Evolutionary conservation across 2,329 filamentous ascomycete genomes (phyloP).

Genomic region (Madurella mycetomatis): DNA sequence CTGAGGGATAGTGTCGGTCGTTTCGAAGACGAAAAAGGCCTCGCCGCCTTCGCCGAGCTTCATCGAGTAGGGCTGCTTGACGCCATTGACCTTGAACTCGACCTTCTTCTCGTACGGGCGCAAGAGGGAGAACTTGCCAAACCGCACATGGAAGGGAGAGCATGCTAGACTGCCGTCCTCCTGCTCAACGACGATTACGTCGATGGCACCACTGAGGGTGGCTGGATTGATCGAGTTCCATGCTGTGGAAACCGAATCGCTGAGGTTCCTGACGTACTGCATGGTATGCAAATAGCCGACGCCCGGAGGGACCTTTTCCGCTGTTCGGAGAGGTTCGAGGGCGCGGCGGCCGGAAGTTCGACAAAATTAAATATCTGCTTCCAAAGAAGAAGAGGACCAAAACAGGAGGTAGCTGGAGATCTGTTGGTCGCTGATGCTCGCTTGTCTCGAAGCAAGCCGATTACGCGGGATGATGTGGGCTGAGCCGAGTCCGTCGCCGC

Average conservation of each 20-base stretch:
- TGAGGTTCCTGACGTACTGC: slow-evolving; percentile 97
- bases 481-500: slow-evolving; percentile 10
- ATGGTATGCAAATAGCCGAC: slow-evolving; percentile 47
- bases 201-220: slow-evolving; percentile 94
- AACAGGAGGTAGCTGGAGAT: neutral
- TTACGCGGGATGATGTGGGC: slow-evolving; percentile 4
- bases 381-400: neutral
- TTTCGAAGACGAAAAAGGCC: slow-evolving; percentile 98
- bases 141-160: slow-evolving; percentile 97
- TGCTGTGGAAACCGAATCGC: slow-evolving; percentile 92
- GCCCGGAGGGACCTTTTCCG: neutral
- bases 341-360: slow-evolving; percentile 3
- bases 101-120: slow-evolving; percentile 98
- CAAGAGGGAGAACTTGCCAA: slow-evolving; percentile 95
- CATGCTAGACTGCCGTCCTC: slow-evolving; percentile 86
- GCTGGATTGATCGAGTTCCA: slow-evolving; percentile 99
- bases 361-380: neutral
- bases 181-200: slow-evolving; percentile 96
- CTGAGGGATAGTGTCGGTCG: slow-evolving; percentile 84
- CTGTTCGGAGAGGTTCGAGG: neutral
- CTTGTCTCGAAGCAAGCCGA: slow-evolving; percentile 1
- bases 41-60: slow-evolving; percentile 96
- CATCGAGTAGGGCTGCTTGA: slow-evolving; percentile 93
- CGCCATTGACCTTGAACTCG: slow-evolving; percentile 91
- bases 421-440: neutral